phyloP scores from a whole-genome alignment of 2,329 filamentous ascomycete species.

The Trichothecium roseum region DNA sequence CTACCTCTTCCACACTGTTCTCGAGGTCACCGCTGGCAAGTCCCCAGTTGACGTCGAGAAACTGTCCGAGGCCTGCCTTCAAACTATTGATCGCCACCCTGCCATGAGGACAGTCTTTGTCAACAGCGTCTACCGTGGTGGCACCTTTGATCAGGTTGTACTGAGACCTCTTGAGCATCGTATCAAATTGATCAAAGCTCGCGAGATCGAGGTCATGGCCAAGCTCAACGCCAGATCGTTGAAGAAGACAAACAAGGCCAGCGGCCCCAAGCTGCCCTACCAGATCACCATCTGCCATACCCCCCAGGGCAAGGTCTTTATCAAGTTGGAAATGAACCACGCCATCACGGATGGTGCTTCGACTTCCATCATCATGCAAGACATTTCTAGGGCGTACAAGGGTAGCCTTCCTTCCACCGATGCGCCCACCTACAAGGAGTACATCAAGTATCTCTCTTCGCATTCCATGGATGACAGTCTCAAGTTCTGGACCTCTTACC shows the following conservation, averaged over 20 bases:
- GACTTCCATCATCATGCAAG: constrained; percentile 15
- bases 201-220: constrained; percentile 13
- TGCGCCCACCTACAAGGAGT: constrained; percentile 9
- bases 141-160: constrained; percentile 20
- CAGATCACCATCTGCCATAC: constrained; percentile 14
- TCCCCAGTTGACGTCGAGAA: constrained; percentile 3
- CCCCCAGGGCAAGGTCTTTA: constrained; percentile 6
- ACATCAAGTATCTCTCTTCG: constrained; percentile 9
- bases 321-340: constrained; percentile 23
- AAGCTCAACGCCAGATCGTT: constrained; percentile 10
- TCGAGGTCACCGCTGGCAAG: constrained; percentile 3
- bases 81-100: constrained; percentile 16
- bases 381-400: constrained; percentile 17
- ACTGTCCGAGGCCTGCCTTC: constrained; percentile 6
- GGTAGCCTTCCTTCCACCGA: background rate
- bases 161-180: constrained; percentile 7
- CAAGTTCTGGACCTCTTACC: constrained; percentile 10
- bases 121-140: constrained; percentile 11
- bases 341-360: constrained; percentile 22
- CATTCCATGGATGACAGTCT: constrained; percentile 6
- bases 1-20: constrained; percentile 10
- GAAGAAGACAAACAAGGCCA: constrained; percentile 6
- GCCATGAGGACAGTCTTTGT: constrained; percentile 21
- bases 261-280: constrained; percentile 9
- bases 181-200: constrained; percentile 7